Percentiles rank a stretch among this genome's conserved stretches.
Evolutionary conservation across 371 early-diverging fungal genomes (phyloP).

Genomic region (Mortierella sp.): DNA sequence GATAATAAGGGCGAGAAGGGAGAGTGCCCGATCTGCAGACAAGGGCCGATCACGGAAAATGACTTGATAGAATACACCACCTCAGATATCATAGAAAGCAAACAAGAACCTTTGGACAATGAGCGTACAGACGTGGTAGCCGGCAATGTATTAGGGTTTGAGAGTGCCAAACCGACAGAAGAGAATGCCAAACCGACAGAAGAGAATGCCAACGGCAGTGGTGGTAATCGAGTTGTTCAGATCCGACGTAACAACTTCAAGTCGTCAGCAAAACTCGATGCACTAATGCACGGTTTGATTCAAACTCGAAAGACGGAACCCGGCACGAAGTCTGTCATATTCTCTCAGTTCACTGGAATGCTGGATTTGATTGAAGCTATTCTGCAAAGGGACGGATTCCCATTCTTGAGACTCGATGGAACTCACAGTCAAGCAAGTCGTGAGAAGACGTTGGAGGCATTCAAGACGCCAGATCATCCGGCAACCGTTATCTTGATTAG

Average conservation of each 20-base stretch:
- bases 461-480: slow-evolving; percentile 61
- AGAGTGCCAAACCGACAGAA: not conserved
- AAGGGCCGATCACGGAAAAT: slow-evolving; percentile 62
- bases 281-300: slow-evolving; percentile 63
- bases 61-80: slow-evolving; percentile 65
- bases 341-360: slow-evolving; percentile 87
- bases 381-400: slow-evolving; percentile 63
- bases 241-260: slow-evolving; percentile 65
- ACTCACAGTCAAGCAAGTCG: slow-evolving; percentile 72
- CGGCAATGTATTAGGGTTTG: slow-evolving; percentile 32
- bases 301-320: slow-evolving; percentile 38
- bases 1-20: slow-evolving; percentile 67
- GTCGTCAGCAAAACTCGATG: slow-evolving; percentile 74
- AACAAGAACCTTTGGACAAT: not conserved
- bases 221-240: slow-evolving; percentile 22
- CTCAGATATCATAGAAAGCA: slow-evolving; percentile 14
- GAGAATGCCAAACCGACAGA: not conserved
- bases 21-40: slow-evolving; percentile 76
- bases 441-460: slow-evolving; percentile 66
- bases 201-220: slow-evolving; percentile 1
- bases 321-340: slow-evolving; percentile 74
- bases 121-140: slow-evolving; percentile 27
- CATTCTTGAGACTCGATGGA: slow-evolving; percentile 77
- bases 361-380: slow-evolving; percentile 74
- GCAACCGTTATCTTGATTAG: slow-evolving; percentile 82